Percentiles rank a stretch among this genome's conserved stretches.
Evolutionary conservation across 225 moss, liverwort and hornwort genomes (phyloP).

Genomic region (Climacium dendroides): DNA sequence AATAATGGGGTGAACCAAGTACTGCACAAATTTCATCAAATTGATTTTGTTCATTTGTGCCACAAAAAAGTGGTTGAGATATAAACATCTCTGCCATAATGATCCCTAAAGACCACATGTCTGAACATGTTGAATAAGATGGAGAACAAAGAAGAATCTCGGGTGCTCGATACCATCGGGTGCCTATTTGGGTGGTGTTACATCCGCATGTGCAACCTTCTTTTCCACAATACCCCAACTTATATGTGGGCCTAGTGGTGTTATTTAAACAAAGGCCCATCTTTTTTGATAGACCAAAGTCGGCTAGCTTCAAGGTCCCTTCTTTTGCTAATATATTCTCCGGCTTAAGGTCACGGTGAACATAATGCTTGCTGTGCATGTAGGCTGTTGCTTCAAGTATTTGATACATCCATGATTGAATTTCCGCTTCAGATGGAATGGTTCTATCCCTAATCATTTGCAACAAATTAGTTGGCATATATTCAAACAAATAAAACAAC

Average conservation of each 20-base stretch:
- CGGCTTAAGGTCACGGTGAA: background rate
- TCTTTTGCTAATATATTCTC: background rate
- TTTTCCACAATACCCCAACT: background rate
- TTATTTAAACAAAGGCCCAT: background rate
- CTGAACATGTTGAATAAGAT: too few relatives aligned
- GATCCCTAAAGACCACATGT: too few relatives aligned
- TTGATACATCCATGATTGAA: constrained; percentile 11
- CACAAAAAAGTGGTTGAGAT: too few relatives aligned
- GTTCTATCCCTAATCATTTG: background rate
- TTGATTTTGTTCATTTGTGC: too few relatives aligned
- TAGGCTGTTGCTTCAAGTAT: background rate
- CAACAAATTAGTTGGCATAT: background rate
- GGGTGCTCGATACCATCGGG: too few relatives aligned
- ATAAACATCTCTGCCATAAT: too few relatives aligned
- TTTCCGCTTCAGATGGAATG: background rate
- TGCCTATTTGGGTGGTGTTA: background rate
- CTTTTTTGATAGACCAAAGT: constrained; percentile 63
- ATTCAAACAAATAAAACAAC: background rate
- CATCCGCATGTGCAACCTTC: constrained; percentile 31
- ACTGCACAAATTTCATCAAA: too few relatives aligned
- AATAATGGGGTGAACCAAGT: too few relatives aligned
- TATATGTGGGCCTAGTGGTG: background rate
- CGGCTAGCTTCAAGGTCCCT: background rate
- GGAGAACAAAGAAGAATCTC: too few relatives aligned
- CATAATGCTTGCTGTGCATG: background rate